Evolutionary conservation across 208 protist species (phyloP), one percentile per base, ranked within the genome.

Genomic region (Acanthamoeba lenticulata): DNA sequence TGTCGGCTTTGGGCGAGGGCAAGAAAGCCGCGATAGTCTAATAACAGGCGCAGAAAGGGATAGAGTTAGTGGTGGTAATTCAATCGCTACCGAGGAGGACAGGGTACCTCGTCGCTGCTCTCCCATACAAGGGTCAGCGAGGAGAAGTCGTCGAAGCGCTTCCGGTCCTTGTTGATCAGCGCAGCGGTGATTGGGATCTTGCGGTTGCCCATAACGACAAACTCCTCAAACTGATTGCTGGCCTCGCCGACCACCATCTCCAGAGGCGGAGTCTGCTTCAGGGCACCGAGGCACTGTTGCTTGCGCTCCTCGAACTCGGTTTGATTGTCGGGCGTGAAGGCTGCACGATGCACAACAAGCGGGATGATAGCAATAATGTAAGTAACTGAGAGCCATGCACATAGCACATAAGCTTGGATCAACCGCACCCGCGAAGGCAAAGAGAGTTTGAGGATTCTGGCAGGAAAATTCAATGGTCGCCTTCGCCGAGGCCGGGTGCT

Each of bases 71-170:
- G 15, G 15, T 60, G 52, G 11, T 60, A 27, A 27, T 60, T 60
- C 21, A 60, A 60, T 21, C 11, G 15, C 11, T 21, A 21, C 52
- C 11, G 52, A 21, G 52, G 52, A 11, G 15, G n/a, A n/a, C n/a
- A n/a, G n/a, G 29, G 38, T 81, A 81, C 69, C 40, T 40, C 40
- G 29, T 81, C 40, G 40, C 38, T 81, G 69, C 38, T 81, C 36
- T 81, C 69, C 89, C 89, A 93, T 17, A 11, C 11, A 44, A 93
- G n/a, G 1, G 15, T 32, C 7, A 93, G 89, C 0, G 89, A 93
- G 29, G 89, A 93, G 45, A 93, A 93, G 67, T 93, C 89, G 19
- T 93, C 89, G 17, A 93, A 93, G 9, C 42, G 44, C 42, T 79
- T 93, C 32, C 62, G 9, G 24, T 93, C 60, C 38, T 72, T 57